Conservation (phyloP, 225 moss, liverwort and hornwort species). For the Polytrichum formosum region DNA sequence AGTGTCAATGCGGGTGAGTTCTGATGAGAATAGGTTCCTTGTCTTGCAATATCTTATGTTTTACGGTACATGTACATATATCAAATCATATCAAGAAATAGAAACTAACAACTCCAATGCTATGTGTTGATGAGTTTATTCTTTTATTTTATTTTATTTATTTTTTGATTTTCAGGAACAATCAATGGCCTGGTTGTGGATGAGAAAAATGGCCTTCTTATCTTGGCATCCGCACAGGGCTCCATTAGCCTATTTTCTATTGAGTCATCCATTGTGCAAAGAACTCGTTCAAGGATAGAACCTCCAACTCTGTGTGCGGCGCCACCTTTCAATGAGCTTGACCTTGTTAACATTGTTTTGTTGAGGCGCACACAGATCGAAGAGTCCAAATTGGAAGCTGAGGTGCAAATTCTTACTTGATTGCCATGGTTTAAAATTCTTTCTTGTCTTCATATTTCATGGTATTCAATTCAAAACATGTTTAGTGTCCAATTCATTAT, state of each 20-base stretch:
- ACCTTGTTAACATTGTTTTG: constrained; percentile 4
- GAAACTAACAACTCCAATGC: neutral
- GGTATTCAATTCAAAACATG: too few species aligned
- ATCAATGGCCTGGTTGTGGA: constrained; percentile 51
- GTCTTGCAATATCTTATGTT: neutral
- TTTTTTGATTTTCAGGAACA: constrained; percentile 28
- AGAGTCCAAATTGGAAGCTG: constrained; percentile 9
- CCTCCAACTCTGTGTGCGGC: constrained; percentile 6
- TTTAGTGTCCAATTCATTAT: too few species aligned
- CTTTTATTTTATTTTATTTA: neutral
- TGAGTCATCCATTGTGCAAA: constrained; percentile 19
- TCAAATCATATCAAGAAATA: too few species aligned
- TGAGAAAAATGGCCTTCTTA: constrained; percentile 48
- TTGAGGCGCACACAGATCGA: constrained; percentile 2
- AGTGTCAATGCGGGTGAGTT: constrained; percentile 43
- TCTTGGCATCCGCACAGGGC: constrained; percentile 48
- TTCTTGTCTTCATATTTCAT: too few species aligned
- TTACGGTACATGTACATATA: too few species aligned
- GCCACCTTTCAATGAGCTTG: neutral
- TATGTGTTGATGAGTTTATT: neutral
- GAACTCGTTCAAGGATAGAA: neutral
- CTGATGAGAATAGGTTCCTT: neutral
- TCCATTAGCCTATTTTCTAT: constrained; percentile 44
- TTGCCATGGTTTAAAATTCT: too few species aligned
- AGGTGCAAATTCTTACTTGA: constrained; percentile 7